A percentile compares a stretch with the other conserved stretches of the same genome.
These are phyloP conservation scores for Anthoceros angustus DNA, from an alignment of 225 moss, liverwort and hornwort species.

Conservation along the genomic window DNA sequence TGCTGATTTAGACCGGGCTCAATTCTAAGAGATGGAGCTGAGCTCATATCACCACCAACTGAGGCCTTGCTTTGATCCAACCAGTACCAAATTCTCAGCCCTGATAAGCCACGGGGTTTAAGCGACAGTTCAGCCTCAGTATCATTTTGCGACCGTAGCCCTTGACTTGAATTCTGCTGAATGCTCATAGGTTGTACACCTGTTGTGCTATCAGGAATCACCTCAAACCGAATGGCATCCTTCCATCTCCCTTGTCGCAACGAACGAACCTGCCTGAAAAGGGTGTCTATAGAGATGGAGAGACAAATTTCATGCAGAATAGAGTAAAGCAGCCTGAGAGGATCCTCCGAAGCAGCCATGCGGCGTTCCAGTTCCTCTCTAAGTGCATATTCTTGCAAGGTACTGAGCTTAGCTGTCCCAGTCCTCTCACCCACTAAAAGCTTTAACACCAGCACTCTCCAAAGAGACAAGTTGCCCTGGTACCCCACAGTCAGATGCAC, in stretches of 20 bases:
- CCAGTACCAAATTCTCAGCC: slow-evolving; percentile 87
- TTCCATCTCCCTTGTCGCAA: slow-evolving; percentile 87
- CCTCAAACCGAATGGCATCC: slow-evolving; percentile 84
- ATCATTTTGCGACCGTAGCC: slow-evolving; percentile 39
- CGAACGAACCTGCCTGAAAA: slow-evolving; percentile 74
- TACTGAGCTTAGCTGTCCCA: slow-evolving; percentile 51
- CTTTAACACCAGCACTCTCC: slow-evolving; percentile 80
- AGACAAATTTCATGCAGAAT: slow-evolving; percentile 86
- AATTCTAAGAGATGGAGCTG: slow-evolving; percentile 55
- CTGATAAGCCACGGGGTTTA: slow-evolving; percentile 56
- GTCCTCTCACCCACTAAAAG: slow-evolving; percentile 74
- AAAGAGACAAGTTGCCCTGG: slow-evolving; percentile 62
- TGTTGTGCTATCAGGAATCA: slow-evolving; percentile 45
- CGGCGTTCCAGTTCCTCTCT: slow-evolving; percentile 93
- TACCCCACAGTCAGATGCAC: slow-evolving; percentile 89
- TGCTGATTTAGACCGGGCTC: slow-evolving; percentile 83
- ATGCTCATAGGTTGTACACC: not conserved
- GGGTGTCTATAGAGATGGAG: slow-evolving; percentile 88
- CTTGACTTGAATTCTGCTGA: slow-evolving; percentile 16
- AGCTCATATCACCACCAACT: slow-evolving; percentile 19
- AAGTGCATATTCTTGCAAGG: slow-evolving; percentile 64
- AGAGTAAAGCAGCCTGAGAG: slow-evolving; percentile 70
- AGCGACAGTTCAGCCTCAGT: slow-evolving; percentile 42
- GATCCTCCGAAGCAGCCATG: slow-evolving; percentile 94
- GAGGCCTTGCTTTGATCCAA: slow-evolving; percentile 60